phyloP scores from a whole-genome alignment of 768 basidiomycete species.

The Leccinum obscurum region DNA sequence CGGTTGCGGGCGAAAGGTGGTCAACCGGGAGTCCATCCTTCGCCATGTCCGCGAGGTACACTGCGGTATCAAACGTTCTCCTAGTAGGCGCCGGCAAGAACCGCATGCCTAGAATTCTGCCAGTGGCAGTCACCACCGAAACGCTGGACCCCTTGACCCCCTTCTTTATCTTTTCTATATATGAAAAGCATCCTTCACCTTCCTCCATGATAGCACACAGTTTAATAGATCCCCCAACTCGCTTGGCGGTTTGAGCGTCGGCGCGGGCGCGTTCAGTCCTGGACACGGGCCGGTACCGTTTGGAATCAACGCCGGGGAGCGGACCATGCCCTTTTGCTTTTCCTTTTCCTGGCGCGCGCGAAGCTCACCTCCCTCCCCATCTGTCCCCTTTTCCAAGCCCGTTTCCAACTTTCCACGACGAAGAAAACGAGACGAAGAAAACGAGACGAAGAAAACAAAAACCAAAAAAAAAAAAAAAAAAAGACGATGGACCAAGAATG shows the following conservation, averaged over 20 bases:
- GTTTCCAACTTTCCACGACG: neutral
- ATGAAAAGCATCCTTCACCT: too few species aligned
- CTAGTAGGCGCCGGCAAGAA: neutral
- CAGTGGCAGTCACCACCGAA: neutral
- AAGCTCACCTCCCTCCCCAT: too few species aligned
- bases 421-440: neutral
- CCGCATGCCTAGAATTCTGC: neutral
- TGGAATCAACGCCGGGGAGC: conserved; percentile 28
- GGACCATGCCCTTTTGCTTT: conserved; percentile 26
- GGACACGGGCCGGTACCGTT: conserved; percentile 33
- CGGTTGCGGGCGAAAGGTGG: conserved; percentile 2
- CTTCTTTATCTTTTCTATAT: neutral
- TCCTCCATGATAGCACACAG: too few species aligned
- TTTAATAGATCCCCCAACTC: conserved; percentile 37
- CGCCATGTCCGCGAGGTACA: conserved; percentile 23
- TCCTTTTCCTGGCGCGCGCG: neutral
- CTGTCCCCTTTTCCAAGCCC: neutral
- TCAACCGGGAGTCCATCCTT: conserved; percentile 25
- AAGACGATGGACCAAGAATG: conserved; percentile 13
- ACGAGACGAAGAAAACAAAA: neutral
- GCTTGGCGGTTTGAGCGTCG: conserved; percentile 27
- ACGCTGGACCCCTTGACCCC: neutral
- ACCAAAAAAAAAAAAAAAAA: neutral
- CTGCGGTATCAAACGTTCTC: conserved; percentile 6
- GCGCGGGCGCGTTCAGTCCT: conserved; percentile 31